Percentiles rank a stretch among this genome's conserved stretches.
Conservation (phyloP, 2,329 filamentous ascomycete species). For the Sphaerulina musiva region DNA sequence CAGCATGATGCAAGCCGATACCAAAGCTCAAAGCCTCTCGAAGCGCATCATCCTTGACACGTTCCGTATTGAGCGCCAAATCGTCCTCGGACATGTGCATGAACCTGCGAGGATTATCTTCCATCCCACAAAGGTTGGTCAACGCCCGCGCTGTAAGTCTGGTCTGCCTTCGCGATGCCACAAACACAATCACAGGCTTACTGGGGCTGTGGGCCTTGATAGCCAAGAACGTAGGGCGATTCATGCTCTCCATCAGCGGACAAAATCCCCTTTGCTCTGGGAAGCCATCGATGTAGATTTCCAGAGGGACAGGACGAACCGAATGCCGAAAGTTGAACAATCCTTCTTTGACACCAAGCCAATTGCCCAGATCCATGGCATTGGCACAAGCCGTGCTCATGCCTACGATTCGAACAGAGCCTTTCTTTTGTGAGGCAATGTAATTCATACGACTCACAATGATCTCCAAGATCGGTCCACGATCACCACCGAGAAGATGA, state of each 20-base stretch:
- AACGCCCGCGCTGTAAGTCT: conserved; percentile 90
- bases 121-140: conserved; percentile 97
- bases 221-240: conserved; percentile 88
- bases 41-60: conserved; percentile 88
- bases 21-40: conserved; percentile 94
- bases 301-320: conserved; percentile 87
- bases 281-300: conserved; percentile 97
- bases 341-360: conserved; percentile 91
- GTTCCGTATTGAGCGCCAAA: conserved; percentile 73
- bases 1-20: conserved; percentile 94
- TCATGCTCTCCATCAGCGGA: conserved; percentile 98
- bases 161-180: conserved; percentile 90
- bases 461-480: conserved; percentile 95
- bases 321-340: conserved; percentile 97
- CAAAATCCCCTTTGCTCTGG: conserved; percentile 93
- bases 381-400: conserved; percentile 99
- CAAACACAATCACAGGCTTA: conserved; percentile 97
- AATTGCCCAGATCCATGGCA: conserved; percentile 86
- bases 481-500: conserved; percentile 89
- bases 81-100: conserved; percentile 93
- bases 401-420: conserved; percentile 80
- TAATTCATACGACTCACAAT: conserved; percentile 95
- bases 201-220: conserved; percentile 94
- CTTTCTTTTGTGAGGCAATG: conserved; percentile 88
- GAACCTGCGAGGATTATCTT: conserved; percentile 92